phyloP scores from a whole-genome alignment of 2,329 filamentous ascomycete species.

The Botryotinia narcissicola region DNA sequence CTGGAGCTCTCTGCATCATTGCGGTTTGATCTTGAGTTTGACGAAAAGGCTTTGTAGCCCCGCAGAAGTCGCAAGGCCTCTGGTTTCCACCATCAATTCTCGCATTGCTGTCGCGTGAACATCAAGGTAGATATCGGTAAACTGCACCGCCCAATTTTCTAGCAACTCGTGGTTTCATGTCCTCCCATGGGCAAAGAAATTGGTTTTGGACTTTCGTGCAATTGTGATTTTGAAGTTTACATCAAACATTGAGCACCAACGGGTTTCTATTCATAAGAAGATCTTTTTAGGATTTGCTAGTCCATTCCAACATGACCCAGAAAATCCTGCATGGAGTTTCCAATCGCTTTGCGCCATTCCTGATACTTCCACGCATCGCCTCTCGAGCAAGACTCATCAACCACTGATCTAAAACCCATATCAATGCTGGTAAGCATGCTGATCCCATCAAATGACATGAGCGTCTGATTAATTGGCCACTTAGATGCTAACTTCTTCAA shows the following conservation, averaged over 20 bases:
- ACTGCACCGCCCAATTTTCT: not conserved
- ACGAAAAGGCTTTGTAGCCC: not conserved
- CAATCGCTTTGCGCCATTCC: not conserved
- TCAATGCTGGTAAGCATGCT: not conserved
- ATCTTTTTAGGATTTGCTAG: not conserved
- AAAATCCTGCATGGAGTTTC: not conserved
- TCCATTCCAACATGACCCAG: not conserved
- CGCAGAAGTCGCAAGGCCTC: not conserved
- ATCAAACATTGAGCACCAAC: not conserved
- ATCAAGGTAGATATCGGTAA: not conserved
- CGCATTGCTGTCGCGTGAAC: not conserved
- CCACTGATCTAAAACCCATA: rapidly evolving
- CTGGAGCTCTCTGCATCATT: not conserved
- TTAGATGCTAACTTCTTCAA: not conserved
- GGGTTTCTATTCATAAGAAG: not conserved
- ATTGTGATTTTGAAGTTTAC: not conserved
- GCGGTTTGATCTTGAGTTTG: not conserved
- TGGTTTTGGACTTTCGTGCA: not conserved
- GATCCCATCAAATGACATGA: not conserved
- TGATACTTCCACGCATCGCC: not conserved
- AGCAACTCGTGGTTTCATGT: not conserved
- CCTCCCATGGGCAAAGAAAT: not conserved
- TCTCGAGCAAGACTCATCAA: not conserved
- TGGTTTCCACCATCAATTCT: not conserved
- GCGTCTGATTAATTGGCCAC: too few relatives aligned